These are phyloP conservation scores for Barnettozyma vustinii DNA, from an alignment of 805 yeast species.

Conservation along the genomic window DNA sequence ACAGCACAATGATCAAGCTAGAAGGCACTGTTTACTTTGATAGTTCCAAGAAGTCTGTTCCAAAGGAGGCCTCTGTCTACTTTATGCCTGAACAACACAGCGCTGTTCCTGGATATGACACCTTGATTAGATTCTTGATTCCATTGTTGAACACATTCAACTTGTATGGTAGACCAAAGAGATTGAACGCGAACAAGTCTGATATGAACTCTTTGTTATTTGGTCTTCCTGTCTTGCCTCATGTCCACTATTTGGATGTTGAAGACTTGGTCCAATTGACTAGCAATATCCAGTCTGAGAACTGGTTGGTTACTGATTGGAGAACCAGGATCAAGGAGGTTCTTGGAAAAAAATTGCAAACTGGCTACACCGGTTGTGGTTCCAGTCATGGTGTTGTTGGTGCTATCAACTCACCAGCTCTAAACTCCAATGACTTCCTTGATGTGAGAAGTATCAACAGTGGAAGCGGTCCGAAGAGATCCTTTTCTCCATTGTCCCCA, in stretches of 20 bases:
- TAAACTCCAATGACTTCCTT: conserved; percentile 30
- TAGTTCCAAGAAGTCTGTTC: conserved; percentile 38
- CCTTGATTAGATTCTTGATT: conserved; percentile 72
- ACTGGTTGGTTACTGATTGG: conserved; percentile 64
- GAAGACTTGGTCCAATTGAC: conserved; percentile 49
- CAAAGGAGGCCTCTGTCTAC: conserved; percentile 59
- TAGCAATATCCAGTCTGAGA: conserved; percentile 27
- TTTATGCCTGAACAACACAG: conserved; percentile 83
- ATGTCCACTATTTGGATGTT: conserved; percentile 63
- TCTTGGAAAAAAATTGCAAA: conserved; percentile 44
- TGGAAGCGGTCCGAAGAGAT: conserved; percentile 13
- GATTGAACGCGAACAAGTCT: conserved; percentile 64
- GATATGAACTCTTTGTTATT: conserved; percentile 63
- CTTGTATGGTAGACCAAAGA: conserved; percentile 74
- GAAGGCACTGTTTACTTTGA: conserved; percentile 74
- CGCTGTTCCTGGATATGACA: conserved; percentile 77
- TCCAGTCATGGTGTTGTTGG: conserved; percentile 56
- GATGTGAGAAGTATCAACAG: conserved; percentile 12
- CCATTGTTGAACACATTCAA: conserved; percentile 74
- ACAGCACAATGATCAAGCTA: conserved; percentile 80
- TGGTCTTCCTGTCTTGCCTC: conserved; percentile 80
- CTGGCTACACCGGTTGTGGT: conserved; percentile 80
- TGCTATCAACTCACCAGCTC: conserved; percentile 48
- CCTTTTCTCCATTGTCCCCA: conserved; percentile 32
- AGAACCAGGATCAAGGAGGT: conserved; percentile 47